These are phyloP conservation scores for Lactifluus volemus DNA, from an alignment of 768 basidiomycete species.

Conservation along the genomic window DNA sequence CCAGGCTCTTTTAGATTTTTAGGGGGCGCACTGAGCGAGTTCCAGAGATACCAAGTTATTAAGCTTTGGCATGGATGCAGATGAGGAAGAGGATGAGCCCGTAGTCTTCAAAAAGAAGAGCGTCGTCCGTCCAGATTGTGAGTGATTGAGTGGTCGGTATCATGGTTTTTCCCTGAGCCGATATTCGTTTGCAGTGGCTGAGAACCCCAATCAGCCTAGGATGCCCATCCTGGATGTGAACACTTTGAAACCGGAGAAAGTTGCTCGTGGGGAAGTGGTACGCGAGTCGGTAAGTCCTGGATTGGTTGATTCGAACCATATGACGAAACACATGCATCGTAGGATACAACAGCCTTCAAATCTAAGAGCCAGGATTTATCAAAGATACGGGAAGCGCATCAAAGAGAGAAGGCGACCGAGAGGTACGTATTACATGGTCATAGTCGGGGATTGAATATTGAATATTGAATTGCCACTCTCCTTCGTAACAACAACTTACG, in stretches of 20 bases:
- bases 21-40: background rate
- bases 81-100: conserved; percentile 53
- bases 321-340: background rate
- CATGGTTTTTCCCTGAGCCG: background rate
- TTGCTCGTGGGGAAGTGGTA: background rate
- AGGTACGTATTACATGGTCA: conserved; percentile 34
- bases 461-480: too few species aligned
- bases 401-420: conserved; percentile 53
- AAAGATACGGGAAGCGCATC: conserved; percentile 69
- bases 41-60: conserved; percentile 79
- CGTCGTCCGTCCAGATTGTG: conserved; percentile 78
- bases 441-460: too few species aligned
- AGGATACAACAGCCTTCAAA: conserved; percentile 28
- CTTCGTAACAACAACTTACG: conserved; percentile 1
- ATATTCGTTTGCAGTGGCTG: conserved; percentile 26
- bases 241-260: background rate
- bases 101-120: conserved; percentile 64
- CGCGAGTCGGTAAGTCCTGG: conserved; percentile 2
- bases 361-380: conserved; percentile 46
- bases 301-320: background rate
- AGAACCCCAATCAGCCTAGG: conserved; percentile 25
- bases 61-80: conserved; percentile 78
- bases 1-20: background rate
- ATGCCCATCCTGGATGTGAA: conserved; percentile 12
- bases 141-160: conserved; percentile 24